Evolutionary conservation across 768 basidiomycete genomes (phyloP).

Genomic region (Podaxis rugospora): DNA sequence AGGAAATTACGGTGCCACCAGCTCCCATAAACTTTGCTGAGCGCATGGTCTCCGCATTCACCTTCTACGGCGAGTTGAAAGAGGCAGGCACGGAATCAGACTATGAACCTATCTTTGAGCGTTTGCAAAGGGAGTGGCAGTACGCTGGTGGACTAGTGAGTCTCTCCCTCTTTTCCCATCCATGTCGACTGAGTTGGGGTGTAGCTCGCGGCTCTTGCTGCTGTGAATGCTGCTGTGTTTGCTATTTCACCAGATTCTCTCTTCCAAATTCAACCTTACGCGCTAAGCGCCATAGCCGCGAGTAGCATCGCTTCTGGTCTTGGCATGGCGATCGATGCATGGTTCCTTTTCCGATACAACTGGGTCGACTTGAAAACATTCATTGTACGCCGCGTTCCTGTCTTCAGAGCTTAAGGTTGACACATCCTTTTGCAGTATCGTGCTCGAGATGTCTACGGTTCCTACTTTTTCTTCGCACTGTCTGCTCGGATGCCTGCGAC

Average conservation of each 20-base stretch:
- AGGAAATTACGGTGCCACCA: constrained; percentile 12
- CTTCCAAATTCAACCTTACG: constrained; percentile 43
- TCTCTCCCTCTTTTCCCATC: constrained; percentile 7
- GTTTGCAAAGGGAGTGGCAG: constrained; percentile 60
- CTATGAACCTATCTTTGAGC: constrained; percentile 43
- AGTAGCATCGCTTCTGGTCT: constrained; percentile 59
- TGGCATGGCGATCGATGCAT: constrained; percentile 58
- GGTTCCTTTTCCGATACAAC: constrained; percentile 63
- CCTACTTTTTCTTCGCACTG: constrained; percentile 67
- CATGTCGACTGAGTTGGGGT: background rate
- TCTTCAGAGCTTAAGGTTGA: background rate
- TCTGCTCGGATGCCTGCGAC: constrained; percentile 60
- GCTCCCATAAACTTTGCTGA: constrained; percentile 21
- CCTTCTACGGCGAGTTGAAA: constrained; percentile 53
- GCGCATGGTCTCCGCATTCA: constrained; percentile 42
- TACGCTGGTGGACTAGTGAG: constrained; percentile 59
- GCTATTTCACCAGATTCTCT: constrained; percentile 51
- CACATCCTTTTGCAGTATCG: constrained; percentile 28
- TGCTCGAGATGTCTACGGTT: constrained; percentile 52
- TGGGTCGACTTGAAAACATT: constrained; percentile 50
- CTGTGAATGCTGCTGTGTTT: constrained; percentile 57
- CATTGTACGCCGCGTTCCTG: constrained; percentile 33
- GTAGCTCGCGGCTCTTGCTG: constrained; percentile 57
- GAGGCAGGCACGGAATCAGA: constrained; percentile 42
- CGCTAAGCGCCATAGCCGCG: constrained; percentile 49